phyloP scores from a whole-genome alignment of 2,329 filamentous ascomycete genomes.

The Phialophora expanda region DNA sequence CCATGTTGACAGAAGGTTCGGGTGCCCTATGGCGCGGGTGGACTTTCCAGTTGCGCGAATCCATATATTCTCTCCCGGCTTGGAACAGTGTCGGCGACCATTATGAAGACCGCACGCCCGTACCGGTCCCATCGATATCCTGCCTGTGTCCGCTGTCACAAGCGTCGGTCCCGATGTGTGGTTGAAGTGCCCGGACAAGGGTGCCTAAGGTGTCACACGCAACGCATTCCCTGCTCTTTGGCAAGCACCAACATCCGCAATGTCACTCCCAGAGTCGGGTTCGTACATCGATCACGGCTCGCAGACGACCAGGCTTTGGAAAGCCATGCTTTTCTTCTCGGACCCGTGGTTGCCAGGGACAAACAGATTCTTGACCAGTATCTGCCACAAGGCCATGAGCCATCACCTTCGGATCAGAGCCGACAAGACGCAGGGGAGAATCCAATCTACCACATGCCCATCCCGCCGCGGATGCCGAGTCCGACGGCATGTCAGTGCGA shows the following conservation, averaged over 20 bases:
- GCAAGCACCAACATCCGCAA: conserved; percentile 45
- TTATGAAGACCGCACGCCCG: conserved; percentile 50
- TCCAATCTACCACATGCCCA: conserved; percentile 50
- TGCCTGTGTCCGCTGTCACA: conserved; percentile 64
- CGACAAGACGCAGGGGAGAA: conserved; percentile 43
- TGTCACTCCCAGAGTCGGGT: conserved; percentile 31
- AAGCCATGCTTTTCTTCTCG: conserved; percentile 58
- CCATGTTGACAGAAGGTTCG: background rate
- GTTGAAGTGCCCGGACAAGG: conserved; percentile 58
- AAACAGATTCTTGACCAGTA: conserved; percentile 65
- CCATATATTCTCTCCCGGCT: background rate
- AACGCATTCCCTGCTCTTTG: conserved; percentile 62
- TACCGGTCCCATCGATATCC: conserved; percentile 67
- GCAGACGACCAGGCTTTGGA: conserved; percentile 16
- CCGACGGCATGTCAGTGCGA: conserved; percentile 49
- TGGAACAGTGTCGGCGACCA: conserved; percentile 2
- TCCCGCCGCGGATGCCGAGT: conserved; percentile 43
- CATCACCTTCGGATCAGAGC: conserved; percentile 28
- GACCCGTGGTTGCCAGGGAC: conserved; percentile 64
- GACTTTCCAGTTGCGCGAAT: background rate
- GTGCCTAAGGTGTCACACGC: conserved; percentile 63
- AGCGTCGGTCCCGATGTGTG: conserved; percentile 66
- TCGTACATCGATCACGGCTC: conserved; percentile 28
- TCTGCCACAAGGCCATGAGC: conserved; percentile 51
- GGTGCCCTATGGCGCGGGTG: background rate